phyloP scores from a whole-genome alignment of 2,329 filamentous ascomycete species.

The Orbilia blumenaviensis region DNA sequence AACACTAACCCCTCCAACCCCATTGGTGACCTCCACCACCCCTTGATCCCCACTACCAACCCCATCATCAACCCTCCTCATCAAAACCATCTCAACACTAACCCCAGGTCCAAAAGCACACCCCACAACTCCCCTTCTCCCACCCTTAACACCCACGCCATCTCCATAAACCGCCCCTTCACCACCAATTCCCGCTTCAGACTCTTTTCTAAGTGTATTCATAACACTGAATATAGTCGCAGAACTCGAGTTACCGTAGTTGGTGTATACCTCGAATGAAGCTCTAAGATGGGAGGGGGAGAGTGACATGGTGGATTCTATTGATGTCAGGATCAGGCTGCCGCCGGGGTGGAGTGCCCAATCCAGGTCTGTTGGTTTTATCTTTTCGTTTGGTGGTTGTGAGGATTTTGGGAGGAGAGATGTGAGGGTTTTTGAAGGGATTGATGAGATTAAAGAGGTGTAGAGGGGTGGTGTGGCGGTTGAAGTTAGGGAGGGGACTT shows the following conservation, averaged over 20 bases:
- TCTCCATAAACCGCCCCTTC: slow-evolving; percentile 61
- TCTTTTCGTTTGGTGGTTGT: too few relatives aligned
- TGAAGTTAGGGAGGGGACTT: slow-evolving; percentile 69
- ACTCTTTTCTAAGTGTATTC: slow-evolving; percentile 69
- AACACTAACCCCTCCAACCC: slow-evolving; percentile 7
- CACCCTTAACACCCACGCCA: slow-evolving; percentile 57
- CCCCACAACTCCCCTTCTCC: slow-evolving; percentile 70
- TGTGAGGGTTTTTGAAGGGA: slow-evolving; percentile 60
- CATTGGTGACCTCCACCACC: slow-evolving; percentile 14
- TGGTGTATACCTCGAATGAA: slow-evolving; percentile 75
- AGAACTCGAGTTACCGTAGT: slow-evolving; percentile 74
- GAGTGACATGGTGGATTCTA: slow-evolving; percentile 69
- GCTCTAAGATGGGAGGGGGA: slow-evolving; percentile 72
- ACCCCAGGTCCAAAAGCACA: slow-evolving; percentile 77
- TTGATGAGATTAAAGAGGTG: slow-evolving; percentile 65
- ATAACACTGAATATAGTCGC: slow-evolving; percentile 76
- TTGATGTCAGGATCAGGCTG: slow-evolving; percentile 72
- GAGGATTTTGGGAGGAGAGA: slow-evolving; percentile 61
- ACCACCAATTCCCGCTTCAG: slow-evolving; percentile 69
- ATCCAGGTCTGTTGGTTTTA: slow-evolving; percentile 70
- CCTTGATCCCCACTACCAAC: background rate
- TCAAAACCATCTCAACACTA: slow-evolving; percentile 73
- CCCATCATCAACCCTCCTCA: slow-evolving; percentile 64
- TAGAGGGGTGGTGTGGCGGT: slow-evolving; percentile 68
- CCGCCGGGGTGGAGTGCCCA: slow-evolving; percentile 79